Base-by-base conservation (phyloP, 164 flowering plant genomes). In the Taxillus chinensis region DNA sequence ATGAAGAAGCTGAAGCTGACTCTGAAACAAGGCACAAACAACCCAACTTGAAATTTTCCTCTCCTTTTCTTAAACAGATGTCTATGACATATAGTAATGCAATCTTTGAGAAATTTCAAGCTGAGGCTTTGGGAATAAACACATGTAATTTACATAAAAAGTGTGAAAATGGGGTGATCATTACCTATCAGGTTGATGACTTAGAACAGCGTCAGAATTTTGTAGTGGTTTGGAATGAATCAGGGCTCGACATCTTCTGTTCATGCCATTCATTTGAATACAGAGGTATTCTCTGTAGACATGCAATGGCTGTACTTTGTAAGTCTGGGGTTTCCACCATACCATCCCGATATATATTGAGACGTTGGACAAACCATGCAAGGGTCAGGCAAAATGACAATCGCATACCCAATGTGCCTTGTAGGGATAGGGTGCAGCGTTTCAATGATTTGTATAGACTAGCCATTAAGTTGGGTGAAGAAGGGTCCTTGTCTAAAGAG, bases 311-410 rank as follows among this genome's bases (percentile, higher is more conserved):
- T 70, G 92, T 85, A 62, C 84, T 90, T 17, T 86, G 86, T 69
- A 77, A 81, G 14, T 80, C 80, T 68, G 90, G 92, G 50, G 74
- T 81, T 41, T 71, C 84, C 8, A 76, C 72, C 67, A 84, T 90
- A 60, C 97, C 97, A 42, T 27, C 83, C 62, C 90, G 71, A 8
- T 90, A 87, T 65, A 86, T 90, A 57, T 73, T 90, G 64, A 86
- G 75, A 56, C 79, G 97, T 63, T 90, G 97, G 97, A 84, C 90
- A 37, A 90, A 83, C 74, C 92, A 86, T 74, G 89, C 86, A 45
- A 90, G 81, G 70, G 80, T 64, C 62, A 68, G 74, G 66, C 82
- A 72, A 45, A 75, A 69, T 27, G 27, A 51, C 70, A 41, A 42
- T 70, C 16, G 69, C 53, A 17, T 76, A 74, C 65, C 80, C 71